phyloP scores from a whole-genome alignment of 305 asterid genomes.

The Fraxinus greggii region DNA sequence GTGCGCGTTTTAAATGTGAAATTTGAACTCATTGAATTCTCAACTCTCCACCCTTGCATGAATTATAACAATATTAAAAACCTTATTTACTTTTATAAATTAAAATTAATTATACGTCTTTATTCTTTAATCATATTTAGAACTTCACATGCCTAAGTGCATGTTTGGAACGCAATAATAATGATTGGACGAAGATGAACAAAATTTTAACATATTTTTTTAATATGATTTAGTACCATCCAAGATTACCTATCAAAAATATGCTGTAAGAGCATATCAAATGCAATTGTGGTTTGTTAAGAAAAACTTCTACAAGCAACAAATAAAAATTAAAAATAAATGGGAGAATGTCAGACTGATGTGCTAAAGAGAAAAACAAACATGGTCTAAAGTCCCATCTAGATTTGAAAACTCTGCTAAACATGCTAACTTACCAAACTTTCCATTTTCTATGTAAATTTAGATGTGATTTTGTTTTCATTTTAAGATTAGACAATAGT shows the following conservation, averaged over 20 bases:
- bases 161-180: background rate
- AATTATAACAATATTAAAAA: background rate
- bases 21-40: background rate
- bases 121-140: background rate
- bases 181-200: background rate
- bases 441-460: background rate
- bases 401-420: background rate
- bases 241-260: background rate
- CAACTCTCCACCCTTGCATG: background rate
- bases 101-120: background rate
- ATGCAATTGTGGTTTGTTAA: background rate
- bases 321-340: no score
- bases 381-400: background rate
- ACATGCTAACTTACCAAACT: background rate
- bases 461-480: background rate
- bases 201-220: background rate
- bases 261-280: background rate
- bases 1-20: background rate
- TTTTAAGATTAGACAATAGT: background rate
- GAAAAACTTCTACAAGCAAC: background rate
- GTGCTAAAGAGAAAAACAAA: background rate
- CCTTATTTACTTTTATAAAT: background rate
- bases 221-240: background rate
- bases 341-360: background rate
- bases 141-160: background rate